Evolutionary conservation across 2,329 filamentous ascomycete genomes (phyloP).

Genomic region (Pyrenophora tritici-repentis): DNA sequence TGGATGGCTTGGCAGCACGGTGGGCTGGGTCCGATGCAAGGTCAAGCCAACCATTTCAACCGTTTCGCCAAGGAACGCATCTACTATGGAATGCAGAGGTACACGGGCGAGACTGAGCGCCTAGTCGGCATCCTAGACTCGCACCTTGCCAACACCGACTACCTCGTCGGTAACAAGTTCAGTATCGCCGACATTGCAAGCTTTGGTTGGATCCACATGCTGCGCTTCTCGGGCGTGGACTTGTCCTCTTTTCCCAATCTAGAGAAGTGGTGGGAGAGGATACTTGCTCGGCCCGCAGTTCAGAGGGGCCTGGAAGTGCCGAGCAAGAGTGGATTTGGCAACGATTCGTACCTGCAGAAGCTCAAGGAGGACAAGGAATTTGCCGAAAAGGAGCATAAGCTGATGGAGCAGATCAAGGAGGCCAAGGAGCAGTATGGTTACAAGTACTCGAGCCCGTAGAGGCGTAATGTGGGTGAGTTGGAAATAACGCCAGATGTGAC

Average conservation of each 20-base stretch:
- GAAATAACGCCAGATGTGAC: background rate
- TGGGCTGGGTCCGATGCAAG: slow-evolving; percentile 52
- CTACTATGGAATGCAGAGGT: slow-evolving; percentile 53
- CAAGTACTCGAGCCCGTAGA: slow-evolving; percentile 49
- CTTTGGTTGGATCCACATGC: slow-evolving; percentile 52
- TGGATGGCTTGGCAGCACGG: slow-evolving; percentile 67
- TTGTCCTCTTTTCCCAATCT: slow-evolving; percentile 51
- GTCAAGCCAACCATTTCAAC: slow-evolving; percentile 49
- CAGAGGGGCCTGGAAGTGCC: slow-evolving; percentile 48
- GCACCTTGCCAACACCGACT: slow-evolving; percentile 49
- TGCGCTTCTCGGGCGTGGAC: slow-evolving; percentile 49
- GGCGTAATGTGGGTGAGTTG: no score
- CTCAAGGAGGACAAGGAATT: slow-evolving; percentile 56
- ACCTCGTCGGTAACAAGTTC: slow-evolving; percentile 54
- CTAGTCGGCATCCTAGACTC: slow-evolving; percentile 53
- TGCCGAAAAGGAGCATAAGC: slow-evolving; percentile 52
- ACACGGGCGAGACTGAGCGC: slow-evolving; percentile 55
- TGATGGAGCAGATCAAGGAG: slow-evolving; percentile 45
- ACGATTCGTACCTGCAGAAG: slow-evolving; percentile 49
- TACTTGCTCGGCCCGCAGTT: slow-evolving; percentile 50
- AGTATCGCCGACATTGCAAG: slow-evolving; percentile 54
- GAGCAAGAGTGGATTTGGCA: slow-evolving; percentile 46
- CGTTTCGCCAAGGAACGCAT: slow-evolving; percentile 52
- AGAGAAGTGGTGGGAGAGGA: slow-evolving; percentile 52
- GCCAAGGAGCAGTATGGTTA: slow-evolving; percentile 55